phyloP scores from a whole-genome alignment of 805 yeast species.

The Yarrowia divulgata region DNA sequence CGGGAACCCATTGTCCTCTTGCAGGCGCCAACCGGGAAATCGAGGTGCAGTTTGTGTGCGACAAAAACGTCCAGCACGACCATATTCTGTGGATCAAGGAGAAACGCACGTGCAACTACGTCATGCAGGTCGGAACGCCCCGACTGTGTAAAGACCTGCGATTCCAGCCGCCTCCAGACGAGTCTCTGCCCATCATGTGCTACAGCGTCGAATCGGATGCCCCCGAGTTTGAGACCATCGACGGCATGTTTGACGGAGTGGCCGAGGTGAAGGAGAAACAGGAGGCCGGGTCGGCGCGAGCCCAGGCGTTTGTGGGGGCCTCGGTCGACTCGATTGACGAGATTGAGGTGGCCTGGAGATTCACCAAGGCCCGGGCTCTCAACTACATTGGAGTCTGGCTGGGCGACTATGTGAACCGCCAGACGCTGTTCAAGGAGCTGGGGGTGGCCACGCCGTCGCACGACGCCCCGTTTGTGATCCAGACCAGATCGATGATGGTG shows the following conservation, averaged over 20 bases:
- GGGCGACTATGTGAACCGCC: conserved; percentile 16
- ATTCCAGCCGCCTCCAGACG: conserved; percentile 49
- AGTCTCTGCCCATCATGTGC: conserved; percentile 43
- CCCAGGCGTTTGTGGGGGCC: neutral
- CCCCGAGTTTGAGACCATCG: conserved; percentile 20
- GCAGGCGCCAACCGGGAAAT: conserved; percentile 60
- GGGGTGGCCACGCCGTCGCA: conserved; percentile 22
- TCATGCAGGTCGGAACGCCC: conserved; percentile 60
- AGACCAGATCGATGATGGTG: conserved; percentile 9
- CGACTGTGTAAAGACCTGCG: conserved; percentile 56
- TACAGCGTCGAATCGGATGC: conserved; percentile 6
- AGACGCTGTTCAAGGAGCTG: conserved; percentile 22
- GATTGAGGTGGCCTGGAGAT: conserved; percentile 28
- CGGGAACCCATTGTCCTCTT: conserved; percentile 68
- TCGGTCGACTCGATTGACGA: conserved; percentile 11
- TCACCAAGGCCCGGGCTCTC: conserved; percentile 30
- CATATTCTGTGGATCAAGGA: conserved; percentile 57
- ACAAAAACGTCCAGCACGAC: conserved; percentile 49
- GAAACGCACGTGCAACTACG: conserved; percentile 64
- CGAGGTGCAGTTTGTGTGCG: conserved; percentile 66
- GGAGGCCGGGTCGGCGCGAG: conserved; percentile 17
- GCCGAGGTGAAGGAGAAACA: conserved; percentile 13
- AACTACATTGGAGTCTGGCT: conserved; percentile 28
- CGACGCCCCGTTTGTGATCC: conserved; percentile 6
- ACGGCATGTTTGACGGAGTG: conserved; percentile 32